Evolutionary conservation across 2,329 filamentous ascomycete genomes (phyloP).

Genomic region (Penicillium sp.): DNA sequence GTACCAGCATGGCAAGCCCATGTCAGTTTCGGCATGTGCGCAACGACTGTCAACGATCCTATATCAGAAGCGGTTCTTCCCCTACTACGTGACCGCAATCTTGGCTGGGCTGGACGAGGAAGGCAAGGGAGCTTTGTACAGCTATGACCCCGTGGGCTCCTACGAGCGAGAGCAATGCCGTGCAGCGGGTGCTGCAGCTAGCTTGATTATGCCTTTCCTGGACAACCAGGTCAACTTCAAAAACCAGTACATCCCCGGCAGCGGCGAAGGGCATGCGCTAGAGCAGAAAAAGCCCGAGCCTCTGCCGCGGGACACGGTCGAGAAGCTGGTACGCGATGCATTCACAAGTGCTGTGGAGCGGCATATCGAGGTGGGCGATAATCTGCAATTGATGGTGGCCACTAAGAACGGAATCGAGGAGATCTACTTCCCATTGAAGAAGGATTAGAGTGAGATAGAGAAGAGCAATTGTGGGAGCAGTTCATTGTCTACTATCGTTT

Average conservation of each 20-base stretch:
- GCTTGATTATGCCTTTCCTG: slow-evolving; percentile 96
- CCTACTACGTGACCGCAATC: slow-evolving; percentile 95
- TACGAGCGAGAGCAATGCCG: slow-evolving; percentile 97
- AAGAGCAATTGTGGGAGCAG: no score
- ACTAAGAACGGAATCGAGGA: slow-evolving; percentile 85
- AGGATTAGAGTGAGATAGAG: slow-evolving; percentile 57
- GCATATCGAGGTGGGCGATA: slow-evolving; percentile 98
- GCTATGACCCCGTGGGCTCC: slow-evolving; percentile 94
- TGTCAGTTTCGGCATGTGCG: slow-evolving; percentile 89
- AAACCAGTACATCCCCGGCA: slow-evolving; percentile 91
- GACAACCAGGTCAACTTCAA: slow-evolving; percentile 99
- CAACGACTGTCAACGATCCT: slow-evolving; percentile 92
- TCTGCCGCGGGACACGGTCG: slow-evolving; percentile 66
- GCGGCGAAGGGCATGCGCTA: slow-evolving; percentile 74
- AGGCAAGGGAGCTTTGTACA: slow-evolving; percentile 88
- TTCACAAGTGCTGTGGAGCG: slow-evolving; percentile 97
- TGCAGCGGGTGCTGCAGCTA: slow-evolving; percentile 84
- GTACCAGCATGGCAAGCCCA: slow-evolving; percentile 95
- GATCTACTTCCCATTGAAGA: slow-evolving; percentile 76
- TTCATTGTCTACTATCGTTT: slow-evolving; percentile 13
- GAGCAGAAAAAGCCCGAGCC: slow-evolving; percentile 56
- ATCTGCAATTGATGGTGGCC: slow-evolving; percentile 90
- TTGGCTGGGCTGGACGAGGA: slow-evolving; percentile 91
- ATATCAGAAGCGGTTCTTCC: slow-evolving; percentile 97
- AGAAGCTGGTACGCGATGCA: slow-evolving; percentile 88